Evolutionary conservation across 805 yeast genomes (phyloP).

Genomic region (Jamesozyma lodderae): DNA sequence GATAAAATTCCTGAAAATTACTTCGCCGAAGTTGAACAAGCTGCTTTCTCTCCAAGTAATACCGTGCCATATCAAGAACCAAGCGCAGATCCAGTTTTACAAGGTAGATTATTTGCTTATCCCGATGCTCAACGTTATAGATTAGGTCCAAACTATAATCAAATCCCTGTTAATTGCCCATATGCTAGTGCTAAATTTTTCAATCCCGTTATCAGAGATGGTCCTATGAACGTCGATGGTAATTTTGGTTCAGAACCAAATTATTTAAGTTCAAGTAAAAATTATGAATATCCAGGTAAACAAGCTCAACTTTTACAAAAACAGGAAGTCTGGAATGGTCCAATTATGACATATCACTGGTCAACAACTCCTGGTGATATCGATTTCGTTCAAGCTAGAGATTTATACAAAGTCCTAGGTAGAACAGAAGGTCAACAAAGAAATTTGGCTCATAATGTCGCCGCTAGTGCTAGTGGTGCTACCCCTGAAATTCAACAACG

Average conservation of each 20-base stretch:
- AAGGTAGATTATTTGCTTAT: conserved; percentile 71
- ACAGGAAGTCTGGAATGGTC: conserved; percentile 75
- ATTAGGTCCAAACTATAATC: conserved; percentile 62
- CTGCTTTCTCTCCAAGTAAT: conserved; percentile 77
- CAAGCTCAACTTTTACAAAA: conserved; percentile 41
- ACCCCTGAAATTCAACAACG: conserved; percentile 53
- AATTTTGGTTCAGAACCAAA: conserved; percentile 74
- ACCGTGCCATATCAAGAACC: conserved; percentile 79
- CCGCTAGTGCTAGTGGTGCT: conserved; percentile 48
- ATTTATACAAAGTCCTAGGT: conserved; percentile 69
- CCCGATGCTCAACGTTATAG: conserved; percentile 83
- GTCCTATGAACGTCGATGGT: conserved; percentile 59
- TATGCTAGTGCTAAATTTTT: conserved; percentile 40
- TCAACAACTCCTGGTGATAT: conserved; percentile 46
- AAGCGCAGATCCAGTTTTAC: conserved; percentile 76
- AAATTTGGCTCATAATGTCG: conserved; percentile 73
- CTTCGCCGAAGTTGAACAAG: conserved; percentile 82
- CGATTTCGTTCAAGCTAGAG: conserved; percentile 73
- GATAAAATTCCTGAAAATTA: conserved; percentile 81
- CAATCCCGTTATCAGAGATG: conserved; percentile 75
- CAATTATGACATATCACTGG: conserved; percentile 86
- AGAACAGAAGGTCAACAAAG: conserved; percentile 74
- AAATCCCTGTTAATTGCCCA: conserved; percentile 88
- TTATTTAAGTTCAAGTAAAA: conserved; percentile 48
- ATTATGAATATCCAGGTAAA: conserved; percentile 25